Conservation (phyloP, 116 monocot genomes). For the Thalassia testudinum region DNA sequence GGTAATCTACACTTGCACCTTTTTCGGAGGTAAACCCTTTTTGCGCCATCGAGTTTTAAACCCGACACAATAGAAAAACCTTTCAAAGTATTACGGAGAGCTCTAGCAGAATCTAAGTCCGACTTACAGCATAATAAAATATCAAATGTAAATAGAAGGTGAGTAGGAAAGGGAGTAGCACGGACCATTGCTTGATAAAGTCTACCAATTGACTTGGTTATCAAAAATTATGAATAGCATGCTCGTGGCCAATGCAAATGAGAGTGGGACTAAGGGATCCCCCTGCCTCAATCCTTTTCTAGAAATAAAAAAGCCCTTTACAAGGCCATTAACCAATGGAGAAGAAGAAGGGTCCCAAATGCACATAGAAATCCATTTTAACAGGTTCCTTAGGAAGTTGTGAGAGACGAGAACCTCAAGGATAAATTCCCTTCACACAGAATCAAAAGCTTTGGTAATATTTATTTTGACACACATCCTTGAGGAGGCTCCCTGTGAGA, state of each 20-base stretch:
- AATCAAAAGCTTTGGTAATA: background rate
- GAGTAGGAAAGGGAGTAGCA: background rate
- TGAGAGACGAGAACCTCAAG: too few species aligned
- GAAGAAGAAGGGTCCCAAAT: background rate
- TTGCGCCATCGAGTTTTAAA: too few species aligned
- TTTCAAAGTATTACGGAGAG: too few species aligned
- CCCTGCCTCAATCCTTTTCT: background rate
- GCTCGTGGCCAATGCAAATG: background rate
- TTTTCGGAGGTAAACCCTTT: too few species aligned
- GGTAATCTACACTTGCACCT: too few species aligned
- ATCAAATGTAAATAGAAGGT: background rate
- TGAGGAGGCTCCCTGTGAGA: background rate
- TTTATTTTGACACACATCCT: background rate
- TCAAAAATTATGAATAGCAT: background rate
- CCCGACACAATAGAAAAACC: too few species aligned
- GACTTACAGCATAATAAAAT: background rate
- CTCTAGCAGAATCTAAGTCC: too few species aligned
- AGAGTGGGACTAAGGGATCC: background rate
- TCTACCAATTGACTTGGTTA: background rate
- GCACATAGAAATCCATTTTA: background rate
- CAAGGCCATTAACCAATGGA: background rate
- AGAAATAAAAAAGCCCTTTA: background rate
- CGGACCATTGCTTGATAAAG: background rate
- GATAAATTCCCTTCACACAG: background rate
- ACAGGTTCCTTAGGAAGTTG: background rate